Base-by-base conservation (phyloP, 2,329 filamentous ascomycete genomes). In the Botrytis pseudocinerea region DNA sequence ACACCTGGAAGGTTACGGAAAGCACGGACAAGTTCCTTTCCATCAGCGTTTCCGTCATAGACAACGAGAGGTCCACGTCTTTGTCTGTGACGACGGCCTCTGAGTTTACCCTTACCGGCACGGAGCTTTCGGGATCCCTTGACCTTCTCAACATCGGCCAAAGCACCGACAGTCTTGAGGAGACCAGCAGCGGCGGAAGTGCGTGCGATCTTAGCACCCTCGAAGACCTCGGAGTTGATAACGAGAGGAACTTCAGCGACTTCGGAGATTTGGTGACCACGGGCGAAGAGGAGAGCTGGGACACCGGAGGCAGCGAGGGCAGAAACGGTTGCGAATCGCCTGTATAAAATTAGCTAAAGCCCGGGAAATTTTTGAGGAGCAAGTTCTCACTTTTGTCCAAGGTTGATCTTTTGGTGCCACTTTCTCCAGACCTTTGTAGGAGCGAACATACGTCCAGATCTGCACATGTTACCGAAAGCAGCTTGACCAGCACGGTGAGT, bases 351-450 rank as follows among this genome's bases (percentile, higher is more conserved):
- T 72, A 80, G 76, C 74, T 75, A 77, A 77, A 69, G 71, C 46
- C 71, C 25, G 5, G 8, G 20, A 62, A 38, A 60, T 8, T 81
- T 77, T 73, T 46, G 54, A 70, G n/a, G 57, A 75, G 51, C 38
- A 60, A 65, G 71, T 76, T 72, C 76, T 86, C 84, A 94, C 93
- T 96, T 97, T 91, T 99, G 96, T 86, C 93, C 93, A 86, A 97
- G 91, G 91, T 97, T 97, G 91, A 99, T 91, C 94, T 98, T 98
- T 90, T 98, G 90, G 90, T 99, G 96, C 97, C 96, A 99, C 90
- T 97, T 98, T 86, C 96, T 91, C 97, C 96, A 99, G 88, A 97
- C 93, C 92, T 99, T 99, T 87, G 96, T 99, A 80, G 96, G 96
- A 81, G 96, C 96, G 88, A 99, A 99, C 96, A 99, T 99, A 88